Evolutionary conservation across 1,139 yeast genomes (phyloP).

Genomic region (Casaregolazyma lundiana): DNA sequence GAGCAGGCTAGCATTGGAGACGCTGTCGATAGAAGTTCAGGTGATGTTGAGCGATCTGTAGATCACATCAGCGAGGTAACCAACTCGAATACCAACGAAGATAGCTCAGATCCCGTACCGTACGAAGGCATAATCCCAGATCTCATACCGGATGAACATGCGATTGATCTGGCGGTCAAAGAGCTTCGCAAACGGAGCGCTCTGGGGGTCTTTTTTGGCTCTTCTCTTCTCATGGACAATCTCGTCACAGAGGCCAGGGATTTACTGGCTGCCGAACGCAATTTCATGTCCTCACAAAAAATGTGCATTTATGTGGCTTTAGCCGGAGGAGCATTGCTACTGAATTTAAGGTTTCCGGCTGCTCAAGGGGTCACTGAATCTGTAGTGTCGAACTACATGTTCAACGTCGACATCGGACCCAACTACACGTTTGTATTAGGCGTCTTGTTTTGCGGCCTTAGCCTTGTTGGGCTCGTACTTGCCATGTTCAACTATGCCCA

Average conservation of each 20-base stretch:
- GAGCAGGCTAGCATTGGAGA: too few relatives aligned
- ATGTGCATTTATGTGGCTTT: slow-evolving; percentile 27
- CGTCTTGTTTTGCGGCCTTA: slow-evolving; percentile 20
- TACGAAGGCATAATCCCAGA: too few relatives aligned
- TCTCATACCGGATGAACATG: neutral
- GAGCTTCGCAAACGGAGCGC: slow-evolving; percentile 9
- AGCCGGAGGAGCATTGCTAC: slow-evolving; percentile 28
- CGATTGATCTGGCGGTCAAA: neutral
- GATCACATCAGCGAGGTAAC: too few relatives aligned
- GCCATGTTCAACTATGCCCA: slow-evolving; percentile 24
- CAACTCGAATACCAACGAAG: too few relatives aligned
- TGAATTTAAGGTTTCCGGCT: slow-evolving; percentile 19
- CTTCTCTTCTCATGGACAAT: slow-evolving; percentile 27
- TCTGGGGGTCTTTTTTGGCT: slow-evolving; percentile 19
- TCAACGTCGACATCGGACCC: slow-evolving; percentile 4
- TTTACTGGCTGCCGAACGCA: slow-evolving; percentile 33
- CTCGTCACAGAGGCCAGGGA: slow-evolving; percentile 35
- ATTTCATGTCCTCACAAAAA: slow-evolving; percentile 29
- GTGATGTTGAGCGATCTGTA: too few relatives aligned
- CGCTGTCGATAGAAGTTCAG: too few relatives aligned
- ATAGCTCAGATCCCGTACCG: too few relatives aligned
- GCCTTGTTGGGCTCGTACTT: slow-evolving; percentile 20
- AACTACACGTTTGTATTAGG: slow-evolving; percentile 20
- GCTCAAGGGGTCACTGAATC: neutral
- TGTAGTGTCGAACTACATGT: neutral